These are phyloP conservation scores for Hygrophila difformis DNA, from an alignment of 257 asterid genomes.

Conservation along the genomic window DNA sequence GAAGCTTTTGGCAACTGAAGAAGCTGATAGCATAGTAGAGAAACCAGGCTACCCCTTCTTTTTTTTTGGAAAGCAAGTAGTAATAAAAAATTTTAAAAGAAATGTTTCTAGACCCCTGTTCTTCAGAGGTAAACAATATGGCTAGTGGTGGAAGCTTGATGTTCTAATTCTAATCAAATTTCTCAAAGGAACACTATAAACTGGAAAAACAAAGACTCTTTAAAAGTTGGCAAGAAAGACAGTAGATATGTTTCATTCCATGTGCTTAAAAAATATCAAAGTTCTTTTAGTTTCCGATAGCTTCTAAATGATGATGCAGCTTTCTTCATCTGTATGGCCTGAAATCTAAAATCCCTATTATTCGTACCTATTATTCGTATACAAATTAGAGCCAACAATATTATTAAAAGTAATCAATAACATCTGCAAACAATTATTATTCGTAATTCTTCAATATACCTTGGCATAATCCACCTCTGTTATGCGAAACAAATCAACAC, in stretches of 20 bases:
- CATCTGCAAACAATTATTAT: not conserved
- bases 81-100: too few species aligned
- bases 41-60: not conserved
- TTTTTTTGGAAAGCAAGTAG: too few species aligned
- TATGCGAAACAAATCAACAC: slow-evolving; percentile 42
- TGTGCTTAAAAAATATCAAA: not conserved
- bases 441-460: slow-evolving; percentile 25
- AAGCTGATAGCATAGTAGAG: not conserved
- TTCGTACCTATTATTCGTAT: slow-evolving; percentile 13
- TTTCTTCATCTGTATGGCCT: not conserved
- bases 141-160: not conserved
- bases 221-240: too few species aligned
- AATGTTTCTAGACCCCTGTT: not conserved
- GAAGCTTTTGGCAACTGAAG: not conserved
- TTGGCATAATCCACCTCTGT: slow-evolving; percentile 47
- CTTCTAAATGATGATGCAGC: too few species aligned
- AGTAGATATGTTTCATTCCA: not conserved
- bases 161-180: not conserved
- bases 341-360: not conserved
- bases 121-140: not conserved
- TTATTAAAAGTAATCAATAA: too few species aligned
- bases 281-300: not conserved
- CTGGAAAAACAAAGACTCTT: too few species aligned
- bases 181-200: not conserved
- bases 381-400: too few species aligned